Evolutionary conservation across 208 protist genomes (phyloP).

Genomic region (Trichomonas tenax): DNA sequence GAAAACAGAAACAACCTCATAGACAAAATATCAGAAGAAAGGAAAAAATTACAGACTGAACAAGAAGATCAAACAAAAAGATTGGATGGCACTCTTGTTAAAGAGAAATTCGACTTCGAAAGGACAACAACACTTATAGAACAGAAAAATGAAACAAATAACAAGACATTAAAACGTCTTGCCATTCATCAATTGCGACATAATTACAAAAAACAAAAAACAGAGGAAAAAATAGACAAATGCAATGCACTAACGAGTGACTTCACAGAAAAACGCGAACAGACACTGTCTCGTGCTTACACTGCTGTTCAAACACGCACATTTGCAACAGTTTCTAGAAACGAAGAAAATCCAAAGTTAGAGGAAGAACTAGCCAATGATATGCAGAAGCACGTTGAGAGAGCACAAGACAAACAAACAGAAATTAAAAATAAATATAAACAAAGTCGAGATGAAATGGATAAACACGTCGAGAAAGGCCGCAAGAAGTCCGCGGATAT

Average conservation of each 20-base stretch:
- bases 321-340: not conserved
- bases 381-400: not conserved
- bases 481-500: not conserved
- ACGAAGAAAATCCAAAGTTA: not conserved
- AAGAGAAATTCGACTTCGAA: not conserved
- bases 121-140: not conserved
- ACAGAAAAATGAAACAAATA: not conserved
- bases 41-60: not conserved
- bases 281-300: not conserved
- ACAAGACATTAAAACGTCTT: not conserved
- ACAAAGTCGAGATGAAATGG: not conserved
- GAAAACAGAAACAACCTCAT: not conserved
- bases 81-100: not conserved
- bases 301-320: not conserved
- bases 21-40: not conserved
- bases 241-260: not conserved
- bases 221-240: not conserved
- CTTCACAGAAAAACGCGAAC: not conserved
- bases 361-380: not conserved
- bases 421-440: not conserved
- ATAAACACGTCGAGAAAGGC: not conserved
- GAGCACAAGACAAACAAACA: not conserved
- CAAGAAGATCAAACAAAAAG: not conserved
- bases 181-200: not conserved
- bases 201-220: not conserved